Evolutionary conservation across 768 basidiomycete genomes (phyloP), one percentile per base, ranked within the genome.

Genomic region (Calvatia gigantea): DNA sequence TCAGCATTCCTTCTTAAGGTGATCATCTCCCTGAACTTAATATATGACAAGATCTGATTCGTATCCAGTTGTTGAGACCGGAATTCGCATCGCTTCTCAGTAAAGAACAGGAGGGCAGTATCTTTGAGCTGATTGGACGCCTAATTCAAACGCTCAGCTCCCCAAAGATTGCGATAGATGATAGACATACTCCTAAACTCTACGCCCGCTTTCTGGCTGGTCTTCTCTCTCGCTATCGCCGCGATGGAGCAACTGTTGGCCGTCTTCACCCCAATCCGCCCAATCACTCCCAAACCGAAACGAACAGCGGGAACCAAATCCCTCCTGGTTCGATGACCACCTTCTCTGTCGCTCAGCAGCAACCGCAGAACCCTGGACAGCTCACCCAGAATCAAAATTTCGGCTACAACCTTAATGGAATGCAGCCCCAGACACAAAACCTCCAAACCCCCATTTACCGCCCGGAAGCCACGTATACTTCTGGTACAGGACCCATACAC

Each of bases 1-100:
- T 89, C 87, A 23, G 90, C 89, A 0, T 92, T 91, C 72, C 72
- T 92, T 51, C 80, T 91, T 60, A 91, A 91, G 79, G 87, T 87
- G 47, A 8, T 72, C 66, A 6, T 27, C 23, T 43, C 9, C 7
- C 37, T 23, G 9, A 31, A 15, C 47, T 28, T 29, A 17, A 44
- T 51, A 14, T 32, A 6, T 35, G 8, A 27, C 25, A 19, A 14
- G 29, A 33, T 28, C 48, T 55, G 33, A 48, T 39, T 5, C 49
- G 28, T 42, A 17, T 41, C 31, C 54, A 89, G 86, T 75, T 91
- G 28, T 77, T 92, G 28, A 82, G 85, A 43, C 88, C 88, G 0
- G 87, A 90, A 60, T 87, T 90, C 64, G 75, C 80, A n/a, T 74
- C 74, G 27, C 76, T 87, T 38, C 69, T 89, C 53, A 70, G 75